A percentile compares a stretch with the other conserved stretches of the same genome.
Conservation (phyloP, 2,329 filamentous ascomycete species). For the Ophiocordyceps camponoti-floridani region DNA sequence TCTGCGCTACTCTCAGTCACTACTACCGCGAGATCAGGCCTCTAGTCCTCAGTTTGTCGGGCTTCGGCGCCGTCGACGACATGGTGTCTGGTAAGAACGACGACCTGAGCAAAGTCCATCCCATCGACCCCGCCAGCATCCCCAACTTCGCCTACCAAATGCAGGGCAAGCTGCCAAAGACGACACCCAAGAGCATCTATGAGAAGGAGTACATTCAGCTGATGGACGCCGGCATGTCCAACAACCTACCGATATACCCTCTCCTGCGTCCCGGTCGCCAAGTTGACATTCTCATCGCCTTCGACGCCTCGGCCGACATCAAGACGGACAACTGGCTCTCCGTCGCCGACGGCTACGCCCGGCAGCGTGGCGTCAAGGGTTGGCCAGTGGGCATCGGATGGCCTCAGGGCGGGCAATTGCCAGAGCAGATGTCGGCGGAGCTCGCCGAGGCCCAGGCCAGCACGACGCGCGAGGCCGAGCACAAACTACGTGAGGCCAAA, state of each 20-base stretch:
- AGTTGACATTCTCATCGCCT: conserved; percentile 79
- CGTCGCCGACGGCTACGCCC: conserved; percentile 82
- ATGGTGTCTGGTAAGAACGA: conserved; percentile 69
- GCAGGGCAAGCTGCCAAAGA: conserved; percentile 53
- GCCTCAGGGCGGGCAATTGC: conserved; percentile 46
- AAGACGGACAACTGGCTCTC: conserved; percentile 93
- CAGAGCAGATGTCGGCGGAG: conserved; percentile 42
- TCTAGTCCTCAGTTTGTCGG: conserved; percentile 53
- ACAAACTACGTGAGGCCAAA: conserved; percentile 45
- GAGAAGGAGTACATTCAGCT: conserved; percentile 54
- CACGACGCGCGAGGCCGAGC: conserved; percentile 39
- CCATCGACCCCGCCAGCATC: conserved; percentile 78
- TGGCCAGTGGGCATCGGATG: conserved; percentile 94
- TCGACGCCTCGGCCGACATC: conserved; percentile 87
- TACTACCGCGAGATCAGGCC: conserved; percentile 94
- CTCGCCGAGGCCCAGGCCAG: conserved; percentile 48
- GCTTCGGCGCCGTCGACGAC: conserved; percentile 61
- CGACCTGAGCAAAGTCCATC: conserved; percentile 80
- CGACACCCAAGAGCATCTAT: conserved; percentile 63
- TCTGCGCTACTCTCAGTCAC: conserved; percentile 87
- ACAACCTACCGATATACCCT: conserved; percentile 92
- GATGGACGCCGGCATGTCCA: conserved; percentile 98
- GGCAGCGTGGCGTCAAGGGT: conserved; percentile 75
- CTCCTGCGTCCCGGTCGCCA: conserved; percentile 74
- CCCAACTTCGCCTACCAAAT: conserved; percentile 82